These are phyloP conservation scores for Taphrina sp. DNA, from an alignment of 1,139 yeast genomes.

Conservation along the genomic window DNA sequence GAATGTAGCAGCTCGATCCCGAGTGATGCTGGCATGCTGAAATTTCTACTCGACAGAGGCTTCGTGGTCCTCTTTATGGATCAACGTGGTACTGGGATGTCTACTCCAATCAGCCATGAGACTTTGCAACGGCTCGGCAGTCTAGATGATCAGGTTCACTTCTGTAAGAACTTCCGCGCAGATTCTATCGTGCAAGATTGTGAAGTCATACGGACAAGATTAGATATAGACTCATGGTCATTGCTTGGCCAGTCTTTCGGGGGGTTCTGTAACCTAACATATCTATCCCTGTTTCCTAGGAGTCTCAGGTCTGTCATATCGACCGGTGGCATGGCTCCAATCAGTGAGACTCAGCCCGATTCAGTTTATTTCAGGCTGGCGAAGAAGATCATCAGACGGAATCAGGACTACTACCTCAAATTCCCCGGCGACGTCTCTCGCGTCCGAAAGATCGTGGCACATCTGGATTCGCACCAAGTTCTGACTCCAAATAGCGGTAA, in stretches of 20 bases:
- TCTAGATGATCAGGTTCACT: conserved; percentile 46
- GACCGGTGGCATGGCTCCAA: conserved; percentile 62
- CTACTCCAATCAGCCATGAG: conserved; percentile 12
- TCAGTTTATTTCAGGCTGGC: conserved; percentile 55
- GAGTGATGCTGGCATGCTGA: conserved; percentile 46
- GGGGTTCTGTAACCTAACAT: conserved; percentile 55
- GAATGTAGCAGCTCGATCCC: conserved; percentile 45
- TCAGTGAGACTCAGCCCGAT: conserved; percentile 47
- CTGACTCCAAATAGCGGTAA: conserved; percentile 46
- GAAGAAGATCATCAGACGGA: conserved; percentile 48
- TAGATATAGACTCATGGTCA: conserved; percentile 50
- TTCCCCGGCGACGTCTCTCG: conserved; percentile 51
- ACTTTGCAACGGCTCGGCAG: conserved; percentile 39
- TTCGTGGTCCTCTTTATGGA: conserved; percentile 54
- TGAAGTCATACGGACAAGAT: conserved; percentile 49
- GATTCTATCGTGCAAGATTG: conserved; percentile 46
- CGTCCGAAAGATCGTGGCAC: conserved; percentile 48
- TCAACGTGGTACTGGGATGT: conserved; percentile 49
- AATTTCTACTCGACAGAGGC: conserved; percentile 49
- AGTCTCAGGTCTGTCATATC: conserved; percentile 41
- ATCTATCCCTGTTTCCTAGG: conserved; percentile 48
- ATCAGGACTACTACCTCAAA: conserved; percentile 51
- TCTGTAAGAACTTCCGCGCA: conserved; percentile 52
- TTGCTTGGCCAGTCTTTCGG: conserved; percentile 60
- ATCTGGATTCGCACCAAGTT: conserved; percentile 44